Evolutionary conservation across 129 eudicot genomes (phyloP).

Genomic region (Ambrosia artemisiifolia): DNA sequence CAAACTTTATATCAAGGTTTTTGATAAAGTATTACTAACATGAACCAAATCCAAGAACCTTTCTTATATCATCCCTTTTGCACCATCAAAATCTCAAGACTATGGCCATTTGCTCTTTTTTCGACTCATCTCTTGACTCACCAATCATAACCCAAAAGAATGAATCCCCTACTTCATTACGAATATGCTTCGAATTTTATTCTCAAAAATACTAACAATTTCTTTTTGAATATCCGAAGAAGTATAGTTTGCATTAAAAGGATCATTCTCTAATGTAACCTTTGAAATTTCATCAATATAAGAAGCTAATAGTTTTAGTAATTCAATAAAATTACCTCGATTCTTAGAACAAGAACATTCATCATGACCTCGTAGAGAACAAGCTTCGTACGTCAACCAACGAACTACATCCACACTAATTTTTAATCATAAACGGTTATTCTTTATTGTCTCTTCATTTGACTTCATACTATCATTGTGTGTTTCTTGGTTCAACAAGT

Average conservation of each 20-base stretch:
- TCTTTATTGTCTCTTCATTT: too few relatives aligned
- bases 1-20: background rate
- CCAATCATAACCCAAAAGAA: background rate
- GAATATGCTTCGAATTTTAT: background rate
- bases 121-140: background rate
- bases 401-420: too few relatives aligned
- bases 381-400: background rate
- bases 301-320: background rate
- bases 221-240: background rate
- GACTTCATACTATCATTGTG: background rate
- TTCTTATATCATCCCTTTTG: background rate
- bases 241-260: background rate
- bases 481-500: background rate
- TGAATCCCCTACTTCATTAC: background rate
- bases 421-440: too few relatives aligned
- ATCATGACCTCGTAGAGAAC: too few relatives aligned
- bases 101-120: slow-evolving; percentile 19
- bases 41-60: background rate
- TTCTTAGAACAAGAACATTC: too few relatives aligned
- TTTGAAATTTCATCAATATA: slow-evolving; percentile 11
- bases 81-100: slow-evolving; percentile 22
- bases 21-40: background rate
- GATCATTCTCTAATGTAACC: slow-evolving; percentile 9
- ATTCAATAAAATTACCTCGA: too few relatives aligned
- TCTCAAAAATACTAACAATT: slow-evolving; percentile 2